These are phyloP conservation scores for Dothidotthia symphoricarpi DNA, from an alignment of 2,329 filamentous ascomycete genomes.

Conservation along the genomic window DNA sequence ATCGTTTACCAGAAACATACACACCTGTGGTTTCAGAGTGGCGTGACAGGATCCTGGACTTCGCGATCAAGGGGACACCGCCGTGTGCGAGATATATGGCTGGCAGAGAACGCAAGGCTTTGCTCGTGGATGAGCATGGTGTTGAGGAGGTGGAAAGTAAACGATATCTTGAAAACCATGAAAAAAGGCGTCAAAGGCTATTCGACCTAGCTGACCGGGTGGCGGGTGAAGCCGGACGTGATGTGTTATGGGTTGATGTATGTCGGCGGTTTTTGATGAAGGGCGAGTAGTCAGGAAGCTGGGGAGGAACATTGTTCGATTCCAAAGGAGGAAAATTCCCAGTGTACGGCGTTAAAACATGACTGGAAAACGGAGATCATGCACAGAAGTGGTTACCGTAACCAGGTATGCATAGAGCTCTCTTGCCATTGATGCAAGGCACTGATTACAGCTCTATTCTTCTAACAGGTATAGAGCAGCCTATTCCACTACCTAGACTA, in stretches of 20 bases:
- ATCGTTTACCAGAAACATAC: conserved; percentile 9
- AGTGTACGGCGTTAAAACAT: too few relatives aligned
- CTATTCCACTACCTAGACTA: too few relatives aligned
- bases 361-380: too few relatives aligned
- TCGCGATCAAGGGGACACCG: conserved; percentile 8
- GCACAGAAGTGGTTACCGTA: too few relatives aligned
- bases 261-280: conserved; percentile 18
- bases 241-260: conserved; percentile 17
- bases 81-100: conserved; percentile 9
- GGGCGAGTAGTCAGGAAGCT: conserved; percentile 12
- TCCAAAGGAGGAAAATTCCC: too few relatives aligned
- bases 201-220: conserved; percentile 11
- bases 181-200: conserved; percentile 7
- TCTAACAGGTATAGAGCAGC: too few relatives aligned
- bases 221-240: conserved; percentile 9
- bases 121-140: conserved; percentile 10
- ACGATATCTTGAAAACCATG: conserved; percentile 9
- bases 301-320: too few relatives aligned
- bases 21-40: conserved; percentile 6
- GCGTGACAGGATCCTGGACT: conserved; percentile 14
- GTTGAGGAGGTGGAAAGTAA: conserved; percentile 10
- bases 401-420: too few relatives aligned
- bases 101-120: neutral
- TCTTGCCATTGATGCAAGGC: too few relatives aligned
- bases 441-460: too few relatives aligned